phyloP scores from a whole-genome alignment of 441 rosid species.

The Francoa sonchifolia region DNA sequence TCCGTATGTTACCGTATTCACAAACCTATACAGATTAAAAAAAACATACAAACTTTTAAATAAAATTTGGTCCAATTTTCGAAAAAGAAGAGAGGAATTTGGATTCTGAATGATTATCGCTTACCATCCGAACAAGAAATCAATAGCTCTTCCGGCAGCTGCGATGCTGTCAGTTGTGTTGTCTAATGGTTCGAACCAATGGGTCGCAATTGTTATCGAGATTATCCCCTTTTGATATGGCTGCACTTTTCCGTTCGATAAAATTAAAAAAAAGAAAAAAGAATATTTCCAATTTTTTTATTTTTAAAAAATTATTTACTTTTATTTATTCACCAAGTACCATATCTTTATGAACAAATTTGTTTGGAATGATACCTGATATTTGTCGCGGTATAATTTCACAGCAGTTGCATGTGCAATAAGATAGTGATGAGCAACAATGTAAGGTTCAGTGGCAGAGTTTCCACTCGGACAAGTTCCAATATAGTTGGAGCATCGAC shows the following conservation, averaged over 20 bases:
- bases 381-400: constrained; percentile 11
- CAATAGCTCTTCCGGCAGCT: constrained; percentile 19
- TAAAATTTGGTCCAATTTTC: neutral
- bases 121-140: constrained; percentile 15
- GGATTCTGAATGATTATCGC: neutral
- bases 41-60: neutral
- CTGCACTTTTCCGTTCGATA: too few species aligned
- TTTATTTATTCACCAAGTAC: too few species aligned
- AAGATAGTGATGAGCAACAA: constrained; percentile 15
- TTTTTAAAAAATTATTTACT: neutral
- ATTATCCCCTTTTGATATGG: constrained; percentile 13
- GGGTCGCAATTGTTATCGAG: constrained; percentile 8
- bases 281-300: neutral
- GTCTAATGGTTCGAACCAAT: constrained; percentile 13
- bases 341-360: neutral
- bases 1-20: constrained; percentile 9
- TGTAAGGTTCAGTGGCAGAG: constrained; percentile 20
- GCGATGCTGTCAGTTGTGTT: constrained; percentile 5
- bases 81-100: neutral
- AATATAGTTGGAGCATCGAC: constrained; percentile 17
- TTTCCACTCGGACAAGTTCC: constrained; percentile 14
- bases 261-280: too few species aligned
- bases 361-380: constrained; percentile 13
- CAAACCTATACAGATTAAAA: constrained; percentile 5
- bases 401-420: constrained; percentile 19